Evolutionary conservation across 257 asterid genomes (phyloP), one percentile per base, ranked within the genome.

Genomic region (Echium plantagineum): DNA sequence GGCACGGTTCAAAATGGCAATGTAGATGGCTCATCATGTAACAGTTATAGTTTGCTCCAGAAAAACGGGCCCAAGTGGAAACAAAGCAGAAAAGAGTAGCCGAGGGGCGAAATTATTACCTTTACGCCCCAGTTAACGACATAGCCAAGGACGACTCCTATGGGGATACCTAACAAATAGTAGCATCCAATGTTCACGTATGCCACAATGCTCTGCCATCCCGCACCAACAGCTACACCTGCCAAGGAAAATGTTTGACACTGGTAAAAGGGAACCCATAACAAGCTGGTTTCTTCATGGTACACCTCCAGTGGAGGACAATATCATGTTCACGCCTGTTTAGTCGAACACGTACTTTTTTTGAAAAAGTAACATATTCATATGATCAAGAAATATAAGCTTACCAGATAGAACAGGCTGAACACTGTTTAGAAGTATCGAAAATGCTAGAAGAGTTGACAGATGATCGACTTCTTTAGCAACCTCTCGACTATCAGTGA

Each of bases 221-320:
- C 94, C 15, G 89, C 83, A 15, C 94, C 94, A 59, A 82, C 66
- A 5, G 89, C 94, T 62, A 85, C 94, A 46, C 94, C 94, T 85
- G 64, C 18, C 64, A 21, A 9, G 47, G 15, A 15, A 31, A 35
- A 35, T 1, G 13, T 7, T 28, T 7, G 46, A 35, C 46, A 35
- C 46, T 0, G 32, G 32, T 28, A 28, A 28, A 6, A 4, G 32
- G 32, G 32, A 28, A 28, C n/a, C 21, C 55, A 16, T 26, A 58
- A 17, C 17, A 31, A 66, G 10, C 18, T 58, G 13, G 13, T 49
- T 26, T 8, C 7, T 21, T 0, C 19, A 7, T 22, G 9, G 47
- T 13, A 52, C 4, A 28, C 19, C 15, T 35, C 13, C n/a, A n/a
- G n/a, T n/a, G n/a, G n/a, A n/a, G n/a, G n/a, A n/a, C n/a, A n/a